Base-by-base conservation (phyloP, 495 filamentous ascomycete species). In the Penicilliopsis zonata region DNA sequence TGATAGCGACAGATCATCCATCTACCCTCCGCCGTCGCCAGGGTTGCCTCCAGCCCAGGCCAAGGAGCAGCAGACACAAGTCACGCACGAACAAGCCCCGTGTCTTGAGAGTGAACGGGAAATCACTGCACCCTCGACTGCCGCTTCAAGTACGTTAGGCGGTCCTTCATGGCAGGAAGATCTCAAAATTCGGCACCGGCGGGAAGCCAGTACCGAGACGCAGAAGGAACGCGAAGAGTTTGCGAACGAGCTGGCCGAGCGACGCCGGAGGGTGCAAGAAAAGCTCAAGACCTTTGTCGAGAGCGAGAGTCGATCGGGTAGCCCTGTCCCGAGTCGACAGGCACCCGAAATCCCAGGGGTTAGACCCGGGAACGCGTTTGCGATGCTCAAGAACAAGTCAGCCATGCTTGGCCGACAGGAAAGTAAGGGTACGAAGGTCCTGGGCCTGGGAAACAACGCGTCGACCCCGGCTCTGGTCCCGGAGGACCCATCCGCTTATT, bases 1-100 rank as follows among this genome's bases (percentile, higher is more conserved):
- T 9, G 74, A 80, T 32, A 96, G 90, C 55, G 78, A 78, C 34
- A 63, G 69, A 24, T 94, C 86, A 14, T 88, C 86, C 0, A 65
- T 90, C 27, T 82, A 77, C 49, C 76, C 67, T 22, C 58, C 60
- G 7, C 56, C 57, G 22, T 63, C 69, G 2, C 55, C 59, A 18
- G 44, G 45, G n/a, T 38, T 51, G 5, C 35, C 58, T 6, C 28
- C 38, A 9, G 36, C 30, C 8, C 30, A 41, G 6, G 6, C 31
- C 5, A 34, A 38, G 10, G 12, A 17, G n/a, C 10, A 31, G 23
- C 19, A 17, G n/a, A 9, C 25, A 12, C 22, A 12, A 4, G 10
- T 31, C 30, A 19, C 30, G 17, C 7, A 9, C 7, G 3, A 3
- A 20, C 2, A 12, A 21, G 17, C 14, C 15, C 14, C 18, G 5